phyloP scores from a whole-genome alignment of 805 yeast genomes.

The Ogataea henricii region DNA sequence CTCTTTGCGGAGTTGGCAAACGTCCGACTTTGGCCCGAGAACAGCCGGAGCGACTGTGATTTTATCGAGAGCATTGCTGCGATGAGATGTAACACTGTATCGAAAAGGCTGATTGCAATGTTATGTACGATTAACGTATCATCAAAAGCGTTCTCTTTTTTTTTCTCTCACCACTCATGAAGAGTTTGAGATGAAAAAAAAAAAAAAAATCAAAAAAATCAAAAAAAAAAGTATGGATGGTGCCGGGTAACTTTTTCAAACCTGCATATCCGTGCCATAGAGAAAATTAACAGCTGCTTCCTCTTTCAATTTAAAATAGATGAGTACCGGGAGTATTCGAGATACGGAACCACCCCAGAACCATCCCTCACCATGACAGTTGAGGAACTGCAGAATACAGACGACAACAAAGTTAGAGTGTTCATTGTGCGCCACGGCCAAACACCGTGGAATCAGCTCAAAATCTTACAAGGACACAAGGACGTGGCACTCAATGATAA shows the following conservation, averaged over 20 bases:
- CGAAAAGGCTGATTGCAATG: neutral
- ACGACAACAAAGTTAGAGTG: conserved; percentile 32
- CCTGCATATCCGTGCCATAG: neutral
- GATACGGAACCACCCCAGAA: too few relatives aligned
- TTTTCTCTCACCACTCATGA: too few relatives aligned
- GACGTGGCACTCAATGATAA: conserved; percentile 63
- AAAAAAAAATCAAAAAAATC: neutral
- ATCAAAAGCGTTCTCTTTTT: neutral
- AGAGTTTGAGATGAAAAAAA: neutral
- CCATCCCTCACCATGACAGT: conserved; percentile 27
- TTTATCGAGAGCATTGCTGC: conserved; percentile 4
- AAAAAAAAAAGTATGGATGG: neutral
- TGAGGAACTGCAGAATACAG: conserved; percentile 21
- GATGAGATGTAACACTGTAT: neutral
- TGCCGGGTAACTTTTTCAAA: conserved; percentile 6
- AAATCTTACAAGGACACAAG: conserved; percentile 77
- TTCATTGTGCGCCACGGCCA: conserved; percentile 83
- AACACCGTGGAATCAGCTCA: conserved; percentile 68
- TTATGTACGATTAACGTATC: neutral
- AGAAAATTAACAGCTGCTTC: neutral
- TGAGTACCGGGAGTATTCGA: too few relatives aligned
- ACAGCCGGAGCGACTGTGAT: conserved; percentile 1
- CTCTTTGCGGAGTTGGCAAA: conserved; percentile 20
- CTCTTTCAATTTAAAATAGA: too few relatives aligned
- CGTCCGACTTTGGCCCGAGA: neutral